Evolutionary conservation across 1,139 yeast species (phyloP).

Genomic region (Blastobotrys raffinosifermentans): DNA sequence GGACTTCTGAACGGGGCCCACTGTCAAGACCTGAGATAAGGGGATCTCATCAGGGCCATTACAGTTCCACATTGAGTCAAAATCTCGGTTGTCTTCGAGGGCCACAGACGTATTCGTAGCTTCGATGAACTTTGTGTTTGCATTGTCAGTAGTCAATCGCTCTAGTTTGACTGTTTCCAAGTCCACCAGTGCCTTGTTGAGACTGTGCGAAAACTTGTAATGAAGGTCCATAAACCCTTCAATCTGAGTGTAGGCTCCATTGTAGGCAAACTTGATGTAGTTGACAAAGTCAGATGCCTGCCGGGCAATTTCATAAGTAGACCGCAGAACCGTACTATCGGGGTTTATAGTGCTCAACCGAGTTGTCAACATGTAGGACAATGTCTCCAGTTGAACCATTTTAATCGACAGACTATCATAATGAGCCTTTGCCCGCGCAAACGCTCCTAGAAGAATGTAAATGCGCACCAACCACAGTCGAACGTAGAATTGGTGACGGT

Average conservation of each 20-base stretch:
- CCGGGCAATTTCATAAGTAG: conserved; percentile 42
- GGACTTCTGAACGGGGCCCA: conserved; percentile 23
- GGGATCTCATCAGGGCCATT: conserved; percentile 10
- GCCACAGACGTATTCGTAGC: conserved; percentile 8
- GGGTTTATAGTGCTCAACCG: conserved; percentile 43
- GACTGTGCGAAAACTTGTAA: conserved; percentile 21
- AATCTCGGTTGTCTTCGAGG: conserved; percentile 29
- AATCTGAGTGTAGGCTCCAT: conserved; percentile 53
- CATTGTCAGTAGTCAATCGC: conserved; percentile 7
- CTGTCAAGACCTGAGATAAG: conserved; percentile 12
- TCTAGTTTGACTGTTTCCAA: conserved; percentile 16
- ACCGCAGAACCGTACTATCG: conserved; percentile 14
- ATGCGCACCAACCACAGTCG: conserved; percentile 66
- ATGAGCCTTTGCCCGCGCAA: conserved; percentile 44
- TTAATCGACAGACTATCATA: conserved; percentile 57
- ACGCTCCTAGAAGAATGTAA: conserved; percentile 55
- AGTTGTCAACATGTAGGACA: conserved; percentile 52
- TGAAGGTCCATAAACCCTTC: conserved; percentile 48
- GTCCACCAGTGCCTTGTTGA: conserved; percentile 17
- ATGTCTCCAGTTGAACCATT: conserved; percentile 73
- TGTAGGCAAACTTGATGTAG: conserved; percentile 45
- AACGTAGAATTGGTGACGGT: conserved; percentile 60
- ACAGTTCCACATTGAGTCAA: conserved; percentile 23
- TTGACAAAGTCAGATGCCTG: conserved; percentile 47
- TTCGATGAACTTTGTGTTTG: conserved; percentile 6